phyloP scores from a whole-genome alignment of 2,329 filamentous ascomycete genomes.

The Aspergillus transmontanensis region DNA sequence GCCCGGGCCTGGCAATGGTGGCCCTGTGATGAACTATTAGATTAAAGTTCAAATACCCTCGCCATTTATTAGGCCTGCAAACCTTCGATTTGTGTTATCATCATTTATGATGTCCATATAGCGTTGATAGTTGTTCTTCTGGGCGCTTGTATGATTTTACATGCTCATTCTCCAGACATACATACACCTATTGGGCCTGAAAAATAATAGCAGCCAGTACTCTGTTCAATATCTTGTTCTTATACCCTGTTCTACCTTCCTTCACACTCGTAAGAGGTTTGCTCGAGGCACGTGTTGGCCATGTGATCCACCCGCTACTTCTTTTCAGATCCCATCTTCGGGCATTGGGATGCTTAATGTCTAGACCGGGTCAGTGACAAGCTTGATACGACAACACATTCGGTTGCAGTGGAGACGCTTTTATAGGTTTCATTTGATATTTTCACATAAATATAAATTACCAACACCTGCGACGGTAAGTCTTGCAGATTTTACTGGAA shows the following conservation, averaged over 20 bases:
- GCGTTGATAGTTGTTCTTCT: background rate
- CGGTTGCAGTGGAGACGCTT: background rate
- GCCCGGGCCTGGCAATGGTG: constrained; percentile 28
- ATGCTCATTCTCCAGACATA: background rate
- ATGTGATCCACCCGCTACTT: background rate
- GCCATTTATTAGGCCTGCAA: background rate
- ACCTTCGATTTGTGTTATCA: background rate
- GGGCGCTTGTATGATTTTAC: background rate
- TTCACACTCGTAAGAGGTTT: background rate
- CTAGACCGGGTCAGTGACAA: too few relatives aligned
- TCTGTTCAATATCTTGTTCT: background rate
- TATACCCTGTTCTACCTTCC: too few relatives aligned
- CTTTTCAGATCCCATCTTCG: background rate
- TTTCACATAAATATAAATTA: background rate
- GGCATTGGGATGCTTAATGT: background rate
- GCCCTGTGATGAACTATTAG: constrained; percentile 45
- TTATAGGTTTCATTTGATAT: background rate
- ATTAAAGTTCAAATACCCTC: background rate
- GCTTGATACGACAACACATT: too few relatives aligned
- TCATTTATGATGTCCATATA: background rate
- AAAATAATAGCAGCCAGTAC: background rate
- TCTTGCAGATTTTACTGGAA: background rate
- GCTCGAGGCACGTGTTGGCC: background rate
- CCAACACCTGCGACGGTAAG: background rate
- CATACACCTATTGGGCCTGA: background rate